phyloP scores from a whole-genome alignment of 2,329 filamentous ascomycete species.

The Pseudovirgaria hyperparasitica region DNA sequence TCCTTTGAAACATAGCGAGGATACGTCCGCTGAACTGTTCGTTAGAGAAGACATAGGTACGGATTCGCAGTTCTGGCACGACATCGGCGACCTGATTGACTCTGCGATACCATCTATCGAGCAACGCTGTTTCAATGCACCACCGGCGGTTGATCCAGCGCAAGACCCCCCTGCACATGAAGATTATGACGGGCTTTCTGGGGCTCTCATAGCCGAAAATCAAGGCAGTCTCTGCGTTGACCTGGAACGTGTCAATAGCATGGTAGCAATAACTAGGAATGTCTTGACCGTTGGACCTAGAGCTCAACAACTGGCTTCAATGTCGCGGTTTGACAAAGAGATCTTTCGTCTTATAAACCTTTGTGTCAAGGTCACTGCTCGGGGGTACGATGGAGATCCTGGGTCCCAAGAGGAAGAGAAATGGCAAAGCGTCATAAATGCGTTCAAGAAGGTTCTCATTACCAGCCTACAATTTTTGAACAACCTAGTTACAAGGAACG shows the following conservation, averaged over 20 bases:
- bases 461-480: constrained; percentile 55
- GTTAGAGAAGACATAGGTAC: constrained; percentile 43
- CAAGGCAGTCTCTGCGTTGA: constrained; percentile 47
- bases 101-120: constrained; percentile 50
- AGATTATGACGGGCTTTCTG: constrained; percentile 45
- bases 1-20: not conserved
- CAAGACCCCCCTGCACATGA: constrained; percentile 41
- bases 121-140: constrained; percentile 47
- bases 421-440: constrained; percentile 53
- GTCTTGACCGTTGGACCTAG: constrained; percentile 47
- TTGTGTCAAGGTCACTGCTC: constrained; percentile 50
- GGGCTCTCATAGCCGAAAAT: constrained; percentile 48
- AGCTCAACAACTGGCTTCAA: constrained; percentile 50
- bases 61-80: constrained; percentile 45
- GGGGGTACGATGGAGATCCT: constrained; percentile 52
- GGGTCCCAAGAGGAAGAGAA: constrained; percentile 49
- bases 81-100: constrained; percentile 43
- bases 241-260: constrained; percentile 48
- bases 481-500: constrained; percentile 53
- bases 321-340: constrained; percentile 46
- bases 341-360: constrained; percentile 49
- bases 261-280: constrained; percentile 50
- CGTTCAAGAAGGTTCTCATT: constrained; percentile 53
- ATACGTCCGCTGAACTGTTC: constrained; percentile 1
- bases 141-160: no score